Base-by-base conservation (phyloP, 129 eudicot species). In the Pseudognaphalium luteoalbum region DNA sequence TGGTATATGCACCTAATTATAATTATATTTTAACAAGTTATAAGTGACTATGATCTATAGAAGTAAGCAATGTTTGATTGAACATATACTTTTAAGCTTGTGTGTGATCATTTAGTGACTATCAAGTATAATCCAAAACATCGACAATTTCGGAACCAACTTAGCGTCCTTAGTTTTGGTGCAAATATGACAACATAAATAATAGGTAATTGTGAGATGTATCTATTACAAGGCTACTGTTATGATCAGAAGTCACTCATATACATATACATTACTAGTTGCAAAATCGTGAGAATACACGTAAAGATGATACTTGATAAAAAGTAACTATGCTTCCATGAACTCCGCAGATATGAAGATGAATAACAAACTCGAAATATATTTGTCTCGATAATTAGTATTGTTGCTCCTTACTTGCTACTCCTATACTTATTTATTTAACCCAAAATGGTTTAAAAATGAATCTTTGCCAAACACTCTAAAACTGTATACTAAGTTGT, bases 1-100 rank as follows among this genome's bases (percentile, higher is more conserved):
- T 59, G 79, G 52, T 67, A 71, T 72, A 76, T 59, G 73, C 19
- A 30, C 72, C 72, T 47, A 50, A 33, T 25, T 79, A 72, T 4
- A 37, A 37, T 14, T 12, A 44, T 11, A 2, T 44, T 42, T 9
- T 44, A 44, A 41, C 9, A 41, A 47, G n/a, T 47, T 47, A 47
- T 54, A 79, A 54, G 66, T 56, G 34, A 64, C n/a, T 66, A 52
- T 61, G 17, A 2, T 54, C 17, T 71, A 54, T 30, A 5, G 5
- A 6, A 16, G 69, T 29, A 14, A 29, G 41, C 44, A 64, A 33
- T 64, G 47, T 17, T 14, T 64, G 41, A 64, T 64, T 71, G 63
- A 19, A 15, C 64, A 71, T 71, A 15, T 41, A 32, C 7, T 42
- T 62, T 61, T 37, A 25, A 50, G 70, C 64, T 71, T 5, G 34